Evolutionary conservation across 2,329 filamentous ascomycete species (phyloP).

Genomic region (Berkeleyomyces basicola): DNA sequence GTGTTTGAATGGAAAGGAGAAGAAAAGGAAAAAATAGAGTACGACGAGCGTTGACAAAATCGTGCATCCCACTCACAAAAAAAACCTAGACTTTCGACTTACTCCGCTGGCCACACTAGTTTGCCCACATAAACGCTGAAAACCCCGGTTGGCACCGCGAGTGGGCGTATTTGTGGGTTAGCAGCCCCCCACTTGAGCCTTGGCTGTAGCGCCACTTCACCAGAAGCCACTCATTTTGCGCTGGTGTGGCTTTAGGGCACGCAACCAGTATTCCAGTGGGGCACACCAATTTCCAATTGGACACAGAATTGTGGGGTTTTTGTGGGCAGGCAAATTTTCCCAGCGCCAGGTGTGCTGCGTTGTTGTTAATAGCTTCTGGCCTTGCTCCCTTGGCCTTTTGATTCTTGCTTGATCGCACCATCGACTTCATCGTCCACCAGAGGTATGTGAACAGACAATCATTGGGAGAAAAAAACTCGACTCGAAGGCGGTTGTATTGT

Average conservation of each 20-base stretch:
- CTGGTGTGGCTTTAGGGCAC: constrained; percentile 11
- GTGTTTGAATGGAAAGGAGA: constrained; percentile 21
- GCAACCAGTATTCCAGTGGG: constrained; percentile 14
- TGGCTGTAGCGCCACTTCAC: background rate
- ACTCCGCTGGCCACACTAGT: constrained; percentile 17
- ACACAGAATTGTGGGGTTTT: constrained; percentile 2
- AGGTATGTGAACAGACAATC: constrained; percentile 10
- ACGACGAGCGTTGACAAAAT: constrained; percentile 8
- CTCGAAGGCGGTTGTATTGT: constrained; percentile 8
- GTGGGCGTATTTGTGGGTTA: constrained; percentile 30
- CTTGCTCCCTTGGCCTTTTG: constrained; percentile 11
- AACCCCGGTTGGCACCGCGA: constrained; percentile 18
- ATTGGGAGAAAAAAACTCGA: background rate
- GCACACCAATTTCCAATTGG: constrained; percentile 20
- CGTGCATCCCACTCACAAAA: constrained; percentile 13
- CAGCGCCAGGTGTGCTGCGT: background rate
- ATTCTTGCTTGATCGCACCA: constrained; percentile 6
- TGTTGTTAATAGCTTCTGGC: constrained; percentile 3
- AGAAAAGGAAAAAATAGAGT: constrained; percentile 15
- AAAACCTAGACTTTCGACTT: background rate
- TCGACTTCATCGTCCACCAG: constrained; percentile 11
- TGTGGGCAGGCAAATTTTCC: constrained; percentile 12
- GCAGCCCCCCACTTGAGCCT: constrained; percentile 19
- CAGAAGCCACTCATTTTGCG: background rate
- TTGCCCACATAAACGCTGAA: constrained; percentile 30